These are phyloP conservation scores for Ceratocystis huliohia DNA, from an alignment of 2,329 filamentous ascomycete genomes.

Conservation along the genomic window DNA sequence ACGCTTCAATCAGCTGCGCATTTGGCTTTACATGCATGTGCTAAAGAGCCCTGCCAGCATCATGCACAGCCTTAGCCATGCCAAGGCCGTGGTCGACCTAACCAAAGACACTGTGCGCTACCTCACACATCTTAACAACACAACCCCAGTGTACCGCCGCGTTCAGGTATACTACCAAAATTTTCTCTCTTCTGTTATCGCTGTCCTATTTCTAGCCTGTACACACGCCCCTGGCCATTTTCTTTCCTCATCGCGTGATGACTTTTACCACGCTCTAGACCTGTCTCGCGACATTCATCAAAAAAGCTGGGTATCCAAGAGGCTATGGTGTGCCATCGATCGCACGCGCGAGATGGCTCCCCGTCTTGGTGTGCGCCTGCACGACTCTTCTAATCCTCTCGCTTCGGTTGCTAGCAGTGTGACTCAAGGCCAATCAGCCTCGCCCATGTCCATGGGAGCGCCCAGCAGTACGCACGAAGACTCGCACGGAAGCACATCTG, in stretches of 20 bases:
- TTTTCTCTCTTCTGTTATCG: conserved; percentile 61
- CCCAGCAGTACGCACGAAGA: conserved; percentile 13
- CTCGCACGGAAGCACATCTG: conserved; percentile 8
- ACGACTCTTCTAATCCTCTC: conserved; percentile 21
- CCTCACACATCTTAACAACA: conserved; percentile 57
- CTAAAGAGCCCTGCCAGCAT: conserved; percentile 77
- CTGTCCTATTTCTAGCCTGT: conserved; percentile 63
- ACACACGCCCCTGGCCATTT: conserved; percentile 63
- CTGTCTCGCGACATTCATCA: conserved; percentile 60
- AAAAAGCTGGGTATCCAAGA: conserved; percentile 57
- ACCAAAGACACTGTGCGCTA: conserved; percentile 66
- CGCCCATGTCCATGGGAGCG: neutral
- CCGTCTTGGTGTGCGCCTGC: conserved; percentile 44
- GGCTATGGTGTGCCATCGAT: conserved; percentile 60
- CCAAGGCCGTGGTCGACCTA: conserved; percentile 60
- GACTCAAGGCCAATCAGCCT: neutral
- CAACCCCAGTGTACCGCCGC: conserved; percentile 55
- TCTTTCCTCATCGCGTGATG: conserved; percentile 53
- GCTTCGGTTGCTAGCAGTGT: conserved; percentile 9
- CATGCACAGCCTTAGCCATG: conserved; percentile 58
- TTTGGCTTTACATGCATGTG: conserved; percentile 76
- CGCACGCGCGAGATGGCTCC: conserved; percentile 61
- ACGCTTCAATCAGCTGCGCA: conserved; percentile 79
- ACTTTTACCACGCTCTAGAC: conserved; percentile 68
- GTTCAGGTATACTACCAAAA: conserved; percentile 71